Evolutionary conservation across 2,329 filamentous ascomycete genomes (phyloP).

Genomic region (Berkeleyomyces basicola): DNA sequence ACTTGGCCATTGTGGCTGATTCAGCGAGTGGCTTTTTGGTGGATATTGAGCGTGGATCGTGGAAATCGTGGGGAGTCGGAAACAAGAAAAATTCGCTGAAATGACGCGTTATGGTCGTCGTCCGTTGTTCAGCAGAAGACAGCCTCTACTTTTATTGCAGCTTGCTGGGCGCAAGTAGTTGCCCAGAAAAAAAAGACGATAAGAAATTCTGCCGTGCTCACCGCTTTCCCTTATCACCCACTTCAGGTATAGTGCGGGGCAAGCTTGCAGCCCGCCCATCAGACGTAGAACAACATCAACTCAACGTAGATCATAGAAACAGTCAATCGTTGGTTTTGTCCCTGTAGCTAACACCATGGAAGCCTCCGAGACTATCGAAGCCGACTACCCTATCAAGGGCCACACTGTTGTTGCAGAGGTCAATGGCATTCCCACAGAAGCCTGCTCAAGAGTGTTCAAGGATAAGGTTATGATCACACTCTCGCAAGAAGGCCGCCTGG

Average conservation of each 20-base stretch:
- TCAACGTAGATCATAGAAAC: background rate
- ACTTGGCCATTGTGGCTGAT: conserved; percentile 21
- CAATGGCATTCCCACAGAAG: conserved; percentile 53
- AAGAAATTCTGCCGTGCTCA: conserved; percentile 21
- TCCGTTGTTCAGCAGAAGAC: background rate
- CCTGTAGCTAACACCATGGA: background rate
- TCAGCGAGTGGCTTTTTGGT: background rate
- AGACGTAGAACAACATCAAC: background rate
- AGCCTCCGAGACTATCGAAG: conserved; percentile 18
- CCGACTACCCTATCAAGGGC: conserved; percentile 52
- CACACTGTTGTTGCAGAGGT: conserved; percentile 44
- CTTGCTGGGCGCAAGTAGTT: background rate
- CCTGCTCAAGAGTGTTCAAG: conserved; percentile 55
- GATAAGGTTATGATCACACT: conserved; percentile 88
- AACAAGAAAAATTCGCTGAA: background rate
- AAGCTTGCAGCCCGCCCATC: background rate
- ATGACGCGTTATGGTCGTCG: background rate
- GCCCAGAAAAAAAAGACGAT: conserved; percentile 9
- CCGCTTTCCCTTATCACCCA: conserved; percentile 15
- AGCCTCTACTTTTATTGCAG: background rate
- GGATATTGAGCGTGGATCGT: background rate
- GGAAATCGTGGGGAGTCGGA: background rate
- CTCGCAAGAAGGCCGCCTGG: conserved; percentile 66
- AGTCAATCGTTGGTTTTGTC: background rate
- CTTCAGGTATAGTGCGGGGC: conserved; percentile 23